Base-by-base conservation (phyloP, 805 yeast genomes). In the Starmerella bombicola region DNA sequence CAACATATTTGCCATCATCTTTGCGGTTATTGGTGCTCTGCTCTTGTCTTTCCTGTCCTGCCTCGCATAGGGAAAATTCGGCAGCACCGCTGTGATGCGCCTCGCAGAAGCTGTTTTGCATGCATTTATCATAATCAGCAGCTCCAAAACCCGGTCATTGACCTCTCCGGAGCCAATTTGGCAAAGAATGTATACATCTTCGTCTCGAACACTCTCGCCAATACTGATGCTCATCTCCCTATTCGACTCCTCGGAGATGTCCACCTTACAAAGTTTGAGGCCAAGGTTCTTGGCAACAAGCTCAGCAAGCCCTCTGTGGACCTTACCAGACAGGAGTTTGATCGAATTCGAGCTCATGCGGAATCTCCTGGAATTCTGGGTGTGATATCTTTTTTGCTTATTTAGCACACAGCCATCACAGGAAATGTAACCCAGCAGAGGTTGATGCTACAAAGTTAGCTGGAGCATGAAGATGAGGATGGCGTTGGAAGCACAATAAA, bases 11-110 rank as follows among this genome's bases (percentile, higher is more conserved):
- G 98, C 98, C 65, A 91, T 76, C 46, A 91, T 67, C 60, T 86
- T 88, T 35, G 98, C 98, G 4, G 96, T 84, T 45, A 91, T 86
- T 26, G 97, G 95, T 6, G 96, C 97, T 54, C 98, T 71, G 41
- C 88, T 76, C 61, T 91, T 88, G 60, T 91, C 98, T 61, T 91
- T 91, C 61, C 91, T 78, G 62, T 91, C 98, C 62, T 91, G 98
- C 60, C 98, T 76, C 3, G 98, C 98, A 58, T 91, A 91, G 17
- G 96, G 95, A 66, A 88, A 91, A 62, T 80, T 85, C 32, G 98
- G 98, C 47, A 91, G 73, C 41, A 91, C 93, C 0, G 94, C 96
- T 1, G 97, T 86, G 56, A 91, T 80, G 47, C 93, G 71, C 57
- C 98, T 73, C 2, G 96, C 97, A 24, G 94, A 80, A 3, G 98